Evolutionary conservation across 805 yeast genomes (phyloP).

Genomic region (Lipomyces starkeyi): DNA sequence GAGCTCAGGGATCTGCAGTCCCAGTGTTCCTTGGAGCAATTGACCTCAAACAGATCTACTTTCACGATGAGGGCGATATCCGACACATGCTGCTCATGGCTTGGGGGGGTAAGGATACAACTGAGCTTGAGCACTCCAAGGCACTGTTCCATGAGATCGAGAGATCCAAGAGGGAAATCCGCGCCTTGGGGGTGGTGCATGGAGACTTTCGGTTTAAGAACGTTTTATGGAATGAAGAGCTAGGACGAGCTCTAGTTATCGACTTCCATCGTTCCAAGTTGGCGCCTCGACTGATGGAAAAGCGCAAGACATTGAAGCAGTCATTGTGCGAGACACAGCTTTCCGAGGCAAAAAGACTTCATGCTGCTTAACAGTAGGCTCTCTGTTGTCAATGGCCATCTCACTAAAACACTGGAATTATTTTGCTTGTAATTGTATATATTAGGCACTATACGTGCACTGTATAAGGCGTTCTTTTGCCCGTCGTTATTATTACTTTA

Average conservation of each 20-base stretch:
- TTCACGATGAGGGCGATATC: not conserved
- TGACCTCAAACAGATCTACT: not conserved
- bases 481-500: too few species aligned
- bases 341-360: too few species aligned
- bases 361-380: too few species aligned
- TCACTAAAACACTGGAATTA: too few species aligned
- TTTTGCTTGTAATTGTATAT: too few species aligned
- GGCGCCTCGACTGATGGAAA: too few species aligned
- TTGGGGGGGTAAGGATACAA: not conserved
- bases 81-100: conserved; percentile 8
- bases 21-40: conserved; percentile 2
- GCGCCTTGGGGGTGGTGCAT: too few species aligned
- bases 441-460: too few species aligned
- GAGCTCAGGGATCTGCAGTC: conserved; percentile 2
- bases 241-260: not conserved
- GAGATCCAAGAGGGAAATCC: too few species aligned
- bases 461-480: too few species aligned
- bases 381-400: not conserved
- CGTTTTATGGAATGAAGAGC: not conserved
- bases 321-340: too few species aligned
- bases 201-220: not conserved
- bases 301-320: too few species aligned
- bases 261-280: not conserved
- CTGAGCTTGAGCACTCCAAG: not conserved
- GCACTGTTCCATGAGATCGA: not conserved